Evolutionary conservation across 139 green algal genomes (phyloP).

Genomic region (Chlorella sp.): DNA sequence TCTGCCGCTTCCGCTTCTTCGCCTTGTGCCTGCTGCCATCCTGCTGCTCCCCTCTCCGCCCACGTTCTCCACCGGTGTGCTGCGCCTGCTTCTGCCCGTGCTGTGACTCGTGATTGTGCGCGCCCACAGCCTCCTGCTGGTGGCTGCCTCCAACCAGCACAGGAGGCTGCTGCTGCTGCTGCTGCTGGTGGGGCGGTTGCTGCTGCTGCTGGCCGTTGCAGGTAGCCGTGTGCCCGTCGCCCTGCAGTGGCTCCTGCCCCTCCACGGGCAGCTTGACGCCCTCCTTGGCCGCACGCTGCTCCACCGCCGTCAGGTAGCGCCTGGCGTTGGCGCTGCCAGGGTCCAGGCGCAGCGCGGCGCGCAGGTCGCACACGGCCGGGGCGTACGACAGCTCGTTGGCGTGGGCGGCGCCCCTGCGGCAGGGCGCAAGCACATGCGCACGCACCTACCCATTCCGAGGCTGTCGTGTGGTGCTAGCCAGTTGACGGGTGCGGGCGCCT

Average conservation of each 20-base stretch:
- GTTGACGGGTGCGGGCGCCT: too few relatives aligned
- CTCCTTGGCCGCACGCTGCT: not conserved
- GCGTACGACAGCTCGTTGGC: not conserved
- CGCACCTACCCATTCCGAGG: not conserved
- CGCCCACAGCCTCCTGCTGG: not conserved
- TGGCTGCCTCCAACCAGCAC: not conserved
- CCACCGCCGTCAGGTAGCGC: not conserved
- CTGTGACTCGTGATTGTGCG: not conserved
- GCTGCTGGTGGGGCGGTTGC: not conserved
- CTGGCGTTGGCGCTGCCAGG: not conserved
- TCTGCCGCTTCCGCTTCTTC: not conserved
- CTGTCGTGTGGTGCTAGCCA: too few relatives aligned
- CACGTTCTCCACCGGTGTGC: not conserved
- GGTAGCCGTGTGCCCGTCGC: too few relatives aligned
- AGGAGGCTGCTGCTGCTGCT: not conserved
- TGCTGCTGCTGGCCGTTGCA: not conserved
- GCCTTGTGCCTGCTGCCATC: not conserved
- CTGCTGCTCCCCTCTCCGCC: not conserved
- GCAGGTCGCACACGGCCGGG: not conserved
- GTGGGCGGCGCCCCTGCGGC: not conserved
- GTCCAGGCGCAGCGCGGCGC: not conserved
- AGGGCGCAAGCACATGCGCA: not conserved
- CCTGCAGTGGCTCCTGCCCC: not conserved
- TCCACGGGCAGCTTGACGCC: not conserved
- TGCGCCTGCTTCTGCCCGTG: too few relatives aligned